Base-by-base conservation (phyloP, 2,329 filamentous ascomycete genomes). In the Pseudogymnoascus sp. region DNA sequence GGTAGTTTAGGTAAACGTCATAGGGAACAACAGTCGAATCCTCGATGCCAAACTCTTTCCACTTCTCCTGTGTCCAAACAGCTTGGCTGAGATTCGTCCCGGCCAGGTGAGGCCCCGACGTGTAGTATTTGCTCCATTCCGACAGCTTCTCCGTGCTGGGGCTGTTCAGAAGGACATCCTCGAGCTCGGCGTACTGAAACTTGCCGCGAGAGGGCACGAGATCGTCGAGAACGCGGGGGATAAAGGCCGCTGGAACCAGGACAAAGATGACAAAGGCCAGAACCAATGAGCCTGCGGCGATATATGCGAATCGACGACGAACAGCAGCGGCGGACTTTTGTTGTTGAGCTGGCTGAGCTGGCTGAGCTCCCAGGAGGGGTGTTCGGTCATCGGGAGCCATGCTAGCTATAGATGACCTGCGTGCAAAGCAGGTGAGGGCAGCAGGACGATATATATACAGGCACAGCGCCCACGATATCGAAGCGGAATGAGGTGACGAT, bases 61-160 rank as follows among this genome's bases (percentile, higher is more conserved):
- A 91, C 68, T 81, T 84, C 64, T 91, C 82, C 68, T 83, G 81
- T 0, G 90, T 95, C 89, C 89, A 93, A 50, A 67, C 29, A 19
- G 80, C 82, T 77, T 91, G 88, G 60, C 87, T 91, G 65, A 87
- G 80, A 72, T 93, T 95, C 76, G 88, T 86, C 19, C 90, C 90
- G 0, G 88, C 89, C 59, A 93, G 76, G 75, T 93, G 90, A 17
- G 88, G 82, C 0, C 90, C 90, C 0, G 87, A 78, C 0, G 90
- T 90, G 70, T 93, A 93, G 73, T 93, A 93, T 66, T 79, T 79
- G 74, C 86, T 90, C 89, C 89, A 93, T 75, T 91, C 85, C 66
- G 83, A 80, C 7, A 83, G 83, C 67, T 80, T 81, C 56, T 82
- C 76, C 31, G 80, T 77, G 63, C 79, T 81, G 4, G 86, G 86